Percentiles rank a stretch among this genome's conserved stretches.
Evolutionary conservation across 2,329 filamentous ascomycete species (phyloP).

Genomic region (Parastagonospora avenae): DNA sequence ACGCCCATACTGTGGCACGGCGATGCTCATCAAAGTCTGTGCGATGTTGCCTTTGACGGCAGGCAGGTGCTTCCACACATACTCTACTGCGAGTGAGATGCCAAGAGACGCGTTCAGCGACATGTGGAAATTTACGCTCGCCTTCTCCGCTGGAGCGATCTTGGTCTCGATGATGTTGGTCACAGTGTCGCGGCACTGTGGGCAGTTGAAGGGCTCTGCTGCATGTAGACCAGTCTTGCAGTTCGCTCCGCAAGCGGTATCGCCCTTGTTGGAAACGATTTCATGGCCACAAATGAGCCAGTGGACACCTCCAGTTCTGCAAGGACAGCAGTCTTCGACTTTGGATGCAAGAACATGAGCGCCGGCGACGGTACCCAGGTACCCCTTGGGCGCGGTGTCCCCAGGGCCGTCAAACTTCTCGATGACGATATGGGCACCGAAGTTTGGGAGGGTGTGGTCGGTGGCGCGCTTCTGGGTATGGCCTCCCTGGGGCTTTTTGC

Average conservation of each 20-base stretch:
- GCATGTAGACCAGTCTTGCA: conserved; percentile 5
- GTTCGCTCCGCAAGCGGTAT: conserved; percentile 13
- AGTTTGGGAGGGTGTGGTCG: background rate
- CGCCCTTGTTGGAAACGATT: conserved; percentile 1
- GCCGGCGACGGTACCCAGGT: conserved; percentile 14
- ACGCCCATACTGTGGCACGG: conserved; percentile 2
- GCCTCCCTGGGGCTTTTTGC: background rate
- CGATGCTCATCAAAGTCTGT: conserved; percentile 5
- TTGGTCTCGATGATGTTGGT: conserved; percentile 3
- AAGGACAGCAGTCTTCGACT: conserved; percentile 1
- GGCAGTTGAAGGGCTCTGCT: conserved; percentile 11
- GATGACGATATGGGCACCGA: conserved; percentile 8
- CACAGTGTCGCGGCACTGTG: conserved; percentile 7
- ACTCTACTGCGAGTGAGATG: conserved; percentile 3
- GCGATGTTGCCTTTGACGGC: conserved; percentile 6
- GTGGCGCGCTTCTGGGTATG: background rate
- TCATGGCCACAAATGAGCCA: conserved; percentile 20
- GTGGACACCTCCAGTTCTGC: conserved; percentile 7
- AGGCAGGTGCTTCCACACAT: background rate
- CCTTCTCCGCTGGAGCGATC: background rate
- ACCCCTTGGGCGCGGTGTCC: conserved; percentile 12
- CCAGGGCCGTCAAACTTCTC: conserved; percentile 9
- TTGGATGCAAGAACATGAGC: conserved; percentile 1
- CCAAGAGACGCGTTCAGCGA: background rate
- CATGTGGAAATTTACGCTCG: background rate